Evolutionary conservation across 805 yeast species (phyloP).

Genomic region (Middelhovenomyces tepae): DNA sequence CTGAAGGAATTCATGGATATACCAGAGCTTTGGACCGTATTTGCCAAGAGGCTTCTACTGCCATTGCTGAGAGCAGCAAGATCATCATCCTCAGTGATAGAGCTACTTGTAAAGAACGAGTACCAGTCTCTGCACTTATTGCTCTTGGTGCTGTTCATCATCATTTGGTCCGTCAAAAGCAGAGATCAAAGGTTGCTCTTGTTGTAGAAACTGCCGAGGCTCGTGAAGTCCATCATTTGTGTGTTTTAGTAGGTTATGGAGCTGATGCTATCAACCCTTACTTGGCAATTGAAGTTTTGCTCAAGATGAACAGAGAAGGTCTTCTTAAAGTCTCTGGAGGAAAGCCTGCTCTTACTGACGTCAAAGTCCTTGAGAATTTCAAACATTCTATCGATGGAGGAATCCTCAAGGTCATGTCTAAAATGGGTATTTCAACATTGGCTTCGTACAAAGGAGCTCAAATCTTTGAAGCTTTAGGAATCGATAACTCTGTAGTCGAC

Average conservation of each 20-base stretch:
- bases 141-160: constrained; percentile 98
- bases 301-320: constrained; percentile 76
- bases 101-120: constrained; percentile 46
- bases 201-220: constrained; percentile 94
- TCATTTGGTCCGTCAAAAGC: constrained; percentile 89
- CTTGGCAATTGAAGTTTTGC: constrained; percentile 80
- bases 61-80: constrained; percentile 67
- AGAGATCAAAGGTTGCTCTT: constrained; percentile 89
- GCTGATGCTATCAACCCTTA: constrained; percentile 95
- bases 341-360: constrained; percentile 43
- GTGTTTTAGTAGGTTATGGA: constrained; percentile 93
- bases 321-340: constrained; percentile 32
- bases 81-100: constrained; percentile 73
- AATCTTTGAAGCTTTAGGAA: constrained; percentile 93
- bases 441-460: constrained; percentile 99
- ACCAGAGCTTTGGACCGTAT: constrained; percentile 75
- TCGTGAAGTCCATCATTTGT: constrained; percentile 92
- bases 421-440: constrained; percentile 97
- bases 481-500: constrained; percentile 91
- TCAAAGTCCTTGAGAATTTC: constrained; percentile 64
- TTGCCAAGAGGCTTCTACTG: constrained; percentile 78
- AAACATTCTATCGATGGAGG: constrained; percentile 83
- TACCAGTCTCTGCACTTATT: constrained; percentile 77
- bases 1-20: constrained; percentile 82
- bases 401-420: constrained; percentile 93